phyloP scores from a whole-genome alignment of 352 stramenopile species.

The Thraustotheca clavata region DNA sequence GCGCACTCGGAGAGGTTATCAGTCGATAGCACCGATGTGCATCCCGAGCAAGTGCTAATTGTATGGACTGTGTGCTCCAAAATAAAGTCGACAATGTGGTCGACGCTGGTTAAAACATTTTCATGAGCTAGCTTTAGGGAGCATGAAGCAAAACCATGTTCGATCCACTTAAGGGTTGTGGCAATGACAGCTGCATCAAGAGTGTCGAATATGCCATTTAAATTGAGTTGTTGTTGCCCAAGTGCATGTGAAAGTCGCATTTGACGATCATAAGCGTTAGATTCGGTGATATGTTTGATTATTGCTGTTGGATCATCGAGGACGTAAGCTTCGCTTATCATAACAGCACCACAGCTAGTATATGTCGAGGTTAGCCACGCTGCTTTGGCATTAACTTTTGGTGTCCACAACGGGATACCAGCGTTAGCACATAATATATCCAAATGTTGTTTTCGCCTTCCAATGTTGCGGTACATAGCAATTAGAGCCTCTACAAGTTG shows the following conservation, averaged over 20 bases:
- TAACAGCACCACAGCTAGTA: background rate
- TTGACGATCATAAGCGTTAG: background rate
- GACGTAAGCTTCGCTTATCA: background rate
- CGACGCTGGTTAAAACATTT: background rate
- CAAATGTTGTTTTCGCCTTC: background rate
- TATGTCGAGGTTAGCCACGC: background rate
- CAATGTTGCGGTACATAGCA: background rate
- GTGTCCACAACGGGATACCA: constrained; percentile 8
- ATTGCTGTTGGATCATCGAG: background rate
- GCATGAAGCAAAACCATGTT: background rate
- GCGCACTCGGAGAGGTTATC: background rate
- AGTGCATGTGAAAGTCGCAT: background rate
- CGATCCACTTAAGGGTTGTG: background rate
- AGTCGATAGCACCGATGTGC: background rate
- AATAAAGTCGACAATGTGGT: background rate
- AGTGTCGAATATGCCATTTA: background rate
- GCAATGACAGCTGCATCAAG: background rate
- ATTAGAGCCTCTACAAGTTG: constrained; percentile 9
- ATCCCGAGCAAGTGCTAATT: background rate
- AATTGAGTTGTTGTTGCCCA: background rate
- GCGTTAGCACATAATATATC: background rate
- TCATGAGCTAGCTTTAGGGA: background rate
- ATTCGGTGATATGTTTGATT: background rate
- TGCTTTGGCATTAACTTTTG: background rate
- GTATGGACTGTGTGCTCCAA: background rate